A percentile compares a stretch with the other conserved stretches of the same genome.
Evolutionary conservation across 1,284 basidiomycete species (phyloP).

Genomic region (Cutaneotrichosporon curvatum): DNA sequence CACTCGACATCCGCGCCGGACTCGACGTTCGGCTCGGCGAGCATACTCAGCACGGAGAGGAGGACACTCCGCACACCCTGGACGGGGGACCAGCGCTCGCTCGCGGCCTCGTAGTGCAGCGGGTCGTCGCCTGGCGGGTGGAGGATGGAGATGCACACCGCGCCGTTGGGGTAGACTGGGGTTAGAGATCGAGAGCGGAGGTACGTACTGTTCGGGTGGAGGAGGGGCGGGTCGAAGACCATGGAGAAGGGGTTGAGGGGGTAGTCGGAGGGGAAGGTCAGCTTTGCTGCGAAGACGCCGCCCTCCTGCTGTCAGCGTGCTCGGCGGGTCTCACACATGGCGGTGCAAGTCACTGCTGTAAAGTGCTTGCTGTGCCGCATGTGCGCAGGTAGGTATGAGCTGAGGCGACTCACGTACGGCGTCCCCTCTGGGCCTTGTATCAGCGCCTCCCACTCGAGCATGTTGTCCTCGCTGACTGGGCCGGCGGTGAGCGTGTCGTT

Average conservation of each 20-base stretch:
- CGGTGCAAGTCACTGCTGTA: too few species aligned
- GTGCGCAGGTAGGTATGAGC: too few species aligned
- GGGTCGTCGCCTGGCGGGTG: constrained; percentile 92
- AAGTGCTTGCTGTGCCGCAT: too few species aligned
- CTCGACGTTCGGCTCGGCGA: constrained; percentile 99
- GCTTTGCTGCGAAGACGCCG: constrained; percentile 85
- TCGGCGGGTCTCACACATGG: too few species aligned
- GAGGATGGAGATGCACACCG: constrained; percentile 96
- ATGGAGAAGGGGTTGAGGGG: constrained; percentile 95
- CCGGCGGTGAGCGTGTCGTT: constrained; percentile 85
- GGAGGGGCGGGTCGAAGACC: constrained; percentile 93
- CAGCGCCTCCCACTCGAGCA: constrained; percentile 97
- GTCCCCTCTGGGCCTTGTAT: constrained; percentile 96
- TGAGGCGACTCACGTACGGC: constrained; percentile 65
- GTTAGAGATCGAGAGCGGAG: constrained; percentile 34
- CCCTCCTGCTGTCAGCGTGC: constrained; percentile 63
- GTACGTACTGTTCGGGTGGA: constrained; percentile 89
- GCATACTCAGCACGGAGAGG: constrained; percentile 92
- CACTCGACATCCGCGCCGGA: constrained; percentile 97
- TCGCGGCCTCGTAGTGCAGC: constrained; percentile 70
- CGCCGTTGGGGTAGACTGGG: constrained; percentile 77
- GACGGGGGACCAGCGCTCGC: constrained; percentile 96
- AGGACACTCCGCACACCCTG: constrained; percentile 83
- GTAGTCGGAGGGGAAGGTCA: constrained; percentile 88
- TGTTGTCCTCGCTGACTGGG: constrained; percentile 82